Conservation (phyloP, 2,329 filamentous ascomycete species). For the Truncatella angustata region DNA sequence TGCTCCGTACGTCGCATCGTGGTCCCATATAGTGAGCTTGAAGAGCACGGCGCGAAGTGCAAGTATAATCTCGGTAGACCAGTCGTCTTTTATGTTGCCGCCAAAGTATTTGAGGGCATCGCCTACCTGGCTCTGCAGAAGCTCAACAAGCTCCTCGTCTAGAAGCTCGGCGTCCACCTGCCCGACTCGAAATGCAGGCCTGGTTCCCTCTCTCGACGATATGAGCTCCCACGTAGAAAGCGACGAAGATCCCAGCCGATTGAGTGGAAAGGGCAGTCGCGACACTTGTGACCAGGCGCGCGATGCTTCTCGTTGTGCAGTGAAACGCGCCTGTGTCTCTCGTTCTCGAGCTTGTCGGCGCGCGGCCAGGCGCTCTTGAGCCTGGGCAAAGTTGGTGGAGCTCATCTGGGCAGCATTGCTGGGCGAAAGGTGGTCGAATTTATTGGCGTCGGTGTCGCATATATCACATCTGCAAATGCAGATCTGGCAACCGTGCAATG, state of each 20-base stretch:
- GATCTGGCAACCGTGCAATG: not conserved
- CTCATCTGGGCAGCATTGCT: conserved; percentile 37
- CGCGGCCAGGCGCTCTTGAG: conserved; percentile 81
- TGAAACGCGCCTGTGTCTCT: conserved; percentile 56
- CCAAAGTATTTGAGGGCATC: conserved; percentile 87
- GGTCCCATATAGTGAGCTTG: conserved; percentile 95
- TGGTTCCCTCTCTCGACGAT: conserved; percentile 72
- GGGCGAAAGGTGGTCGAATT: not conserved
- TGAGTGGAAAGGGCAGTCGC: conserved; percentile 61
- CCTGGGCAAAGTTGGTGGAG: conserved; percentile 74
- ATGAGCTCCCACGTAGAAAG: conserved; percentile 67
- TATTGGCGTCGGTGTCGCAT: not conserved
- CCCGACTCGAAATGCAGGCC: conserved; percentile 86
- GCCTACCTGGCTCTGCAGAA: conserved; percentile 81
- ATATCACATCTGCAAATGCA: not conserved
- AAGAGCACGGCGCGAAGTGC: conserved; percentile 77
- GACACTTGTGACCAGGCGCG: conserved; percentile 54
- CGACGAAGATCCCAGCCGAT: conserved; percentile 48
- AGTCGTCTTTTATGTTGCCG: conserved; percentile 75
- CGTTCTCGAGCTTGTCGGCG: conserved; percentile 75
- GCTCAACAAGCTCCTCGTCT: conserved; percentile 85
- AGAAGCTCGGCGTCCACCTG: conserved; percentile 95
- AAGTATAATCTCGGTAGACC: conserved; percentile 80
- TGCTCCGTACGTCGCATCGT: conserved; percentile 92
- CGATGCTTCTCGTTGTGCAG: conserved; percentile 50